Evolutionary conservation across 1,139 yeast genomes (phyloP).

Genomic region (Sugiyamaella castrensis): DNA sequence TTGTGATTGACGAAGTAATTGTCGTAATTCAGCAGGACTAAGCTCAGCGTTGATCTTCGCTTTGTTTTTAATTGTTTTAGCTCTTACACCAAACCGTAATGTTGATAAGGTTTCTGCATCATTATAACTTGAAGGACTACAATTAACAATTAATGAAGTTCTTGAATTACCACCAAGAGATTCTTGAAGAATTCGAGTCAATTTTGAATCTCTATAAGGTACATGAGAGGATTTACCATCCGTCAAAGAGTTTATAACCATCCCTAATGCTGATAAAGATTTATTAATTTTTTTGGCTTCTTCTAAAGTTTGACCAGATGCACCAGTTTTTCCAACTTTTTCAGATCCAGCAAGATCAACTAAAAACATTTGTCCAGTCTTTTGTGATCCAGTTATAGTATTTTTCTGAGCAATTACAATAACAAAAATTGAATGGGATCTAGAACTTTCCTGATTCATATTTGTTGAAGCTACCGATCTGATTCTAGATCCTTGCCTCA

Average conservation of each 20-base stretch:
- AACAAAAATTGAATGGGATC: slow-evolving; percentile 81
- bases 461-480: slow-evolving; percentile 62
- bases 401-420: slow-evolving; percentile 61
- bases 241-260: slow-evolving; percentile 75
- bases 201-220: slow-evolving; percentile 80
- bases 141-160: slow-evolving; percentile 73
- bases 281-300: slow-evolving; percentile 84
- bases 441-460: slow-evolving; percentile 73
- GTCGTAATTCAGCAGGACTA: slow-evolving; percentile 54
- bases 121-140: slow-evolving; percentile 65
- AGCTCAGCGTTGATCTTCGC: slow-evolving; percentile 70
- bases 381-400: slow-evolving; percentile 53
- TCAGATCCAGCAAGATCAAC: slow-evolving; percentile 92
- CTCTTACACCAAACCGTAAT: slow-evolving; percentile 74
- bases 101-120: slow-evolving; percentile 73
- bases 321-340: slow-evolving; percentile 80
- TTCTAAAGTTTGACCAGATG: slow-evolving; percentile 68
- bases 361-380: slow-evolving; percentile 65
- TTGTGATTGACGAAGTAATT: slow-evolving; percentile 49
- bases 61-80: slow-evolving; percentile 65
- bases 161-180: slow-evolving; percentile 85
- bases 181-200: slow-evolving; percentile 80
- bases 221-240: slow-evolving; percentile 64
- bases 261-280: slow-evolving; percentile 74
- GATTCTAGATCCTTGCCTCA: slow-evolving; percentile 54